phyloP scores from a whole-genome alignment of 345 rosid species.

The Ricinus communis region DNA sequence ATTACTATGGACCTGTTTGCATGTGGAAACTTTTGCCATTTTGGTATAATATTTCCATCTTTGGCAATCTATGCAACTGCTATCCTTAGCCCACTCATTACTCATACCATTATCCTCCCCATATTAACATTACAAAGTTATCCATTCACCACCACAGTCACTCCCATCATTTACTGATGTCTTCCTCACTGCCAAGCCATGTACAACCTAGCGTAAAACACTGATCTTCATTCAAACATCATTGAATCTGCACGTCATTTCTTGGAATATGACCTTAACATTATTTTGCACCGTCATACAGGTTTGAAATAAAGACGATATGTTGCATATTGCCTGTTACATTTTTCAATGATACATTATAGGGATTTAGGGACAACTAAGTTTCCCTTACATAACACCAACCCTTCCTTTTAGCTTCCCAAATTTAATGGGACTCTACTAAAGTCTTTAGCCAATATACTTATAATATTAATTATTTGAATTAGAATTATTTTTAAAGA shows the following conservation, averaged over 20 bases:
- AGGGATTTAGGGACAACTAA: too few relatives aligned
- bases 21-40: neutral
- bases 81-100: neutral
- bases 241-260: neutral
- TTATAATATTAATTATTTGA: too few relatives aligned
- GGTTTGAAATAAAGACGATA: too few relatives aligned
- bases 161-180: neutral
- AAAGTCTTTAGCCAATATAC: too few relatives aligned
- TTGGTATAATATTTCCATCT: neutral
- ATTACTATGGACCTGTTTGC: neutral
- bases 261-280: neutral
- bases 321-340: too few relatives aligned
- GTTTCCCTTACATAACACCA: too few relatives aligned
- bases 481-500: too few relatives aligned
- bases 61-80: too few relatives aligned
- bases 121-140: neutral
- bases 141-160: neutral
- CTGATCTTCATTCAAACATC: neutral
- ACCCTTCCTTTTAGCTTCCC: too few relatives aligned
- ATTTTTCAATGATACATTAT: too few relatives aligned
- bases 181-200: neutral
- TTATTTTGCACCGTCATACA: neutral
- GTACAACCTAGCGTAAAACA: neutral
- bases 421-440: too few relatives aligned
- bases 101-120: neutral